Conservation (phyloP, 2,329 filamentous ascomycete genomes). For the Aaosphaeria pasadenensis region DNA sequence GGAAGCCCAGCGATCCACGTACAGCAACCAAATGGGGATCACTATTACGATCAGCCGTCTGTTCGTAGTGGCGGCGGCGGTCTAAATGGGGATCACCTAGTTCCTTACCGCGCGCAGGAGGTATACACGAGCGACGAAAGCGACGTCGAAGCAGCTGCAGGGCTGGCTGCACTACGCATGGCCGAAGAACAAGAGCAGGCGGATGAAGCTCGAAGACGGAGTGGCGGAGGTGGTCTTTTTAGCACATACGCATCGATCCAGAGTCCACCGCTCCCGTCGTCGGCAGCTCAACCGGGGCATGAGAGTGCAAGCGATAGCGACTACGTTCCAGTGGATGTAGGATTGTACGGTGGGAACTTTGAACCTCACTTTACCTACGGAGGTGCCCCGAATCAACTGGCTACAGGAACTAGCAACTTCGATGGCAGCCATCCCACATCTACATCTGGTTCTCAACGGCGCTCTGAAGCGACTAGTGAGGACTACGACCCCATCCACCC, state of each 20-base stretch:
- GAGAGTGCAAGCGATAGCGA: constrained; percentile 62
- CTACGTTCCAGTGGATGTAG: constrained; percentile 69
- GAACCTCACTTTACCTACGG: constrained; percentile 61
- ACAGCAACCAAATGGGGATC: constrained; percentile 28
- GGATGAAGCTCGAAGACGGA: constrained; percentile 57
- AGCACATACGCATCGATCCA: constrained; percentile 44
- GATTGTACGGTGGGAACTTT: constrained; percentile 71
- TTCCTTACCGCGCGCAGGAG: constrained; percentile 28
- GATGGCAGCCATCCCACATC: constrained; percentile 40
- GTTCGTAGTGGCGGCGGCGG: constrained; percentile 31
- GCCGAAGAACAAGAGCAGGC: constrained; percentile 74
- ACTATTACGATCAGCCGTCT: constrained; percentile 22
- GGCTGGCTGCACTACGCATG: constrained; percentile 77
- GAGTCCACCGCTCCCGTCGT: constrained; percentile 41
- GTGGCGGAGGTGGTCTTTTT: constrained; percentile 54
- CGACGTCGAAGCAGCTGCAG: constrained; percentile 82
- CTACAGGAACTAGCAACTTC: constrained; percentile 26
- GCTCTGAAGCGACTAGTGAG: constrained; percentile 43
- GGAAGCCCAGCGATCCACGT: constrained; percentile 37
- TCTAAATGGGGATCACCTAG: constrained; percentile 49
- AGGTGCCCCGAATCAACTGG: constrained; percentile 45
- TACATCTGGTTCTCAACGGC: constrained; percentile 44
- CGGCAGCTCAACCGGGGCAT: constrained; percentile 11
- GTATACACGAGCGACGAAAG: constrained; percentile 63
- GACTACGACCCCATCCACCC: constrained; percentile 52